Evolutionary conservation across 345 rosid species (phyloP).

Genomic region (Ceriops decandra): DNA sequence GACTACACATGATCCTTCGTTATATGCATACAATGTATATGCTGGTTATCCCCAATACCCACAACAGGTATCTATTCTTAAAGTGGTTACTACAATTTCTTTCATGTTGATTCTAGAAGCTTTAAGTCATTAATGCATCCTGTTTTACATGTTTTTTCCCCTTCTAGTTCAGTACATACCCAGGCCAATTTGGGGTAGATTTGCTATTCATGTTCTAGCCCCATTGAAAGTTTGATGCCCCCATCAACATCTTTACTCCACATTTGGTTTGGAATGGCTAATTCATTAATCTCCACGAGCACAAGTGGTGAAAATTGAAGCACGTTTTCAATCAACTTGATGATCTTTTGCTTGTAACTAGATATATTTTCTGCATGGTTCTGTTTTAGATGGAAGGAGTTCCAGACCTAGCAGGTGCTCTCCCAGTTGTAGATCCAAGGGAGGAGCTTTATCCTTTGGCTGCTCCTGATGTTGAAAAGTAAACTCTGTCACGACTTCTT

Average conservation of each 20-base stretch:
- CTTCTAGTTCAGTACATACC: background rate
- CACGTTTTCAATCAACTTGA: background rate
- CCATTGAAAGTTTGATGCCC: background rate
- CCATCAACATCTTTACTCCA: background rate
- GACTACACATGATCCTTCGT: slow-evolving; percentile 79
- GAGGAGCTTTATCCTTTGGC: slow-evolving; percentile 75
- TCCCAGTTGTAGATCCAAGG: slow-evolving; percentile 54
- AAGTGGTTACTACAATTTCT: background rate
- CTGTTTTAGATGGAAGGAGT: slow-evolving; percentile 64
- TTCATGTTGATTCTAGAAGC: background rate
- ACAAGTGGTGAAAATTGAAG: background rate
- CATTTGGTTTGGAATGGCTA: background rate
- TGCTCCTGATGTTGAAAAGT: slow-evolving; percentile 86
- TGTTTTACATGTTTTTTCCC: background rate
- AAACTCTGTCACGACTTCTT: slow-evolving; percentile 2
- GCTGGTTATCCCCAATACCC: slow-evolving; percentile 87
- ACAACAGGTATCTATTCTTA: slow-evolving; percentile 49
- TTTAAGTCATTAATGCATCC: background rate
- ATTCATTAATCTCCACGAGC: no score
- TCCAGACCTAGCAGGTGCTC: slow-evolving; percentile 55
- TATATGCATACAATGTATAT: slow-evolving; percentile 81
- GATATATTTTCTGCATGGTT: background rate
- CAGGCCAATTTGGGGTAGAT: background rate
- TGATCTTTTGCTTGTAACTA: background rate
- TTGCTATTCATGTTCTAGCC: background rate